These are phyloP conservation scores for Apiosordaria backusii DNA, from an alignment of 495 filamentous ascomycete species.

Conservation along the genomic window DNA sequence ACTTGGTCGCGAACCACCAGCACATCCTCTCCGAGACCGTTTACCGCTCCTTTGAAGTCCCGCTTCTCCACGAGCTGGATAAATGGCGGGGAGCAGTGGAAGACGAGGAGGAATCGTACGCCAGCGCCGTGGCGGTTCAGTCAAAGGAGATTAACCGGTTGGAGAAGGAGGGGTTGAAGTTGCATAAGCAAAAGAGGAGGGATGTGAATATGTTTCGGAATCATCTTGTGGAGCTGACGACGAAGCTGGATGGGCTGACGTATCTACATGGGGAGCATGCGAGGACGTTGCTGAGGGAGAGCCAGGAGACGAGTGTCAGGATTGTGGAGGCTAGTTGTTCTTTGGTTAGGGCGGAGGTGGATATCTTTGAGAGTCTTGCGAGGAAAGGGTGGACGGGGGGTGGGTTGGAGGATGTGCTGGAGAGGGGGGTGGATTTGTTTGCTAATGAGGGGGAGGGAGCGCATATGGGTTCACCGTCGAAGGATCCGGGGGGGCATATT, in stretches of 20 bases:
- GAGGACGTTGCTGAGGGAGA: conserved; percentile 50
- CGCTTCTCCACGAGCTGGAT: conserved; percentile 61
- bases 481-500: conserved; percentile 10
- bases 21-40: conserved; percentile 61
- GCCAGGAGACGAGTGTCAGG: conserved; percentile 53
- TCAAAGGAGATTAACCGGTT: conserved; percentile 54
- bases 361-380: conserved; percentile 62
- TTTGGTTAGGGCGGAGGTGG: conserved; percentile 60
- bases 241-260: conserved; percentile 59
- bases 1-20: conserved; percentile 62
- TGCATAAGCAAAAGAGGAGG: conserved; percentile 52
- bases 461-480: conserved; percentile 20
- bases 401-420: conserved; percentile 58
- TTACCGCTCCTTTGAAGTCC: conserved; percentile 63
- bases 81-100: conserved; percentile 54
- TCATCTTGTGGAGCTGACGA: conserved; percentile 56
- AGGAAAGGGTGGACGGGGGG: conserved; percentile 63
- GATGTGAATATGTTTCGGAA: conserved; percentile 51
- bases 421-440: conserved; percentile 59
- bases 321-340: conserved; percentile 60
- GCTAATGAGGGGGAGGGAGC: conserved; percentile 42
- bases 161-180: conserved; percentile 57
- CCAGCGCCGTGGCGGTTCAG: conserved; percentile 46
- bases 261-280: conserved; percentile 55
- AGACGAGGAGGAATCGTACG: conserved; percentile 58